Percentiles rank a stretch among this genome's conserved stretches.
These are phyloP conservation scores for Chaetomium globosum DNA, from an alignment of 2,329 filamentous ascomycete species.

Conservation along the genomic window DNA sequence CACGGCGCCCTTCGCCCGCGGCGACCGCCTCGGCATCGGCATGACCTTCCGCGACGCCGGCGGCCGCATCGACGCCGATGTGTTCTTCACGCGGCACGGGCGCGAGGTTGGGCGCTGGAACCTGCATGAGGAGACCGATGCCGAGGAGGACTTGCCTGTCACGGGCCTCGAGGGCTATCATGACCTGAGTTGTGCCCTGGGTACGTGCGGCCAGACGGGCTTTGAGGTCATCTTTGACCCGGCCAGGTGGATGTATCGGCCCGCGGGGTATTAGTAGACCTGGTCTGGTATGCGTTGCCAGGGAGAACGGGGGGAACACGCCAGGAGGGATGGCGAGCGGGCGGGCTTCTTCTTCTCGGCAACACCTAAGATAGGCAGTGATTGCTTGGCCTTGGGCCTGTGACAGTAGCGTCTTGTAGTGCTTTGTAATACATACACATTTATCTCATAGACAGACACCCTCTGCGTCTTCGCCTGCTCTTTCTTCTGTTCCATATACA, in stretches of 20 bases:
- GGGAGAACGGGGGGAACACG: too few relatives aligned
- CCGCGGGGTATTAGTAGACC: slow-evolving; percentile 28
- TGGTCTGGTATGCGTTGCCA: too few relatives aligned
- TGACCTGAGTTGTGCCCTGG: slow-evolving; percentile 71
- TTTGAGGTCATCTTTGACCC: slow-evolving; percentile 69
- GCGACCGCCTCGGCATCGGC: slow-evolving; percentile 71
- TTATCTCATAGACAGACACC: neutral
- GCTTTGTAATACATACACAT: neutral
- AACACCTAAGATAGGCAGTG: neutral
- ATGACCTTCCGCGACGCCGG: slow-evolving; percentile 57
- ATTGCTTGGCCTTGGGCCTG: neutral
- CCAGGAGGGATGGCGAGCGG: too few relatives aligned
- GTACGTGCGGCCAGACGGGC: slow-evolving; percentile 67
- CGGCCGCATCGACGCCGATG: slow-evolving; percentile 52
- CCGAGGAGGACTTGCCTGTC: slow-evolving; percentile 61
- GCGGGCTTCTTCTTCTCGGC: neutral
- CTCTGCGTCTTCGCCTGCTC: neutral
- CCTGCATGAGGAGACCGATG: slow-evolving; percentile 73
- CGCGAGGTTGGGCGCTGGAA: slow-evolving; percentile 65
- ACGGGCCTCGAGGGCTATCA: slow-evolving; percentile 70
- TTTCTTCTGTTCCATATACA: neutral
- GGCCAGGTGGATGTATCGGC: slow-evolving; percentile 59
- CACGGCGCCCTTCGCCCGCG: slow-evolving; percentile 62
- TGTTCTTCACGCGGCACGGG: slow-evolving; percentile 74
- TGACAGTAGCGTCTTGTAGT: slow-evolving; percentile 6